Evolutionary conservation across 768 basidiomycete species (phyloP).

Genomic region (Suillus plorans): DNA sequence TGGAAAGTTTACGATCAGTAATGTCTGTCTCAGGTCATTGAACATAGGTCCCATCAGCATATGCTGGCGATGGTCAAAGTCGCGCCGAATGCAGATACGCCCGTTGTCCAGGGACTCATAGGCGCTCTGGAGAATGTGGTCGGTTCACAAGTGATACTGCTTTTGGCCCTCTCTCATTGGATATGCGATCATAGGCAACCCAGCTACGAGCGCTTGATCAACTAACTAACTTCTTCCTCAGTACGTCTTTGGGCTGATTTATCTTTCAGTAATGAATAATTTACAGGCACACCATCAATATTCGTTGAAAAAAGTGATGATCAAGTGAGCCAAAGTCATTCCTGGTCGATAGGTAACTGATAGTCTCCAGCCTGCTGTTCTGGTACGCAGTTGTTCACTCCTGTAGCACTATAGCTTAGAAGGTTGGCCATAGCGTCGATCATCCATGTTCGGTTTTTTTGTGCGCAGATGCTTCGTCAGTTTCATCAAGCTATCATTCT

Average conservation of each 20-base stretch:
- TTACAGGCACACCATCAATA: slow-evolving; percentile 53
- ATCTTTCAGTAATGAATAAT: slow-evolving; percentile 1
- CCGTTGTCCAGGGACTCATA: slow-evolving; percentile 45
- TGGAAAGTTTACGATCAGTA: not conserved
- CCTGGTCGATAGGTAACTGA: not conserved
- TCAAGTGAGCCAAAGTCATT: slow-evolving; percentile 37
- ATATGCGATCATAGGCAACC: slow-evolving; percentile 36
- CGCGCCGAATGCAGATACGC: slow-evolving; percentile 45
- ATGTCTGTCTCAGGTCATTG: slow-evolving; percentile 48
- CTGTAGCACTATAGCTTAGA: not conserved
- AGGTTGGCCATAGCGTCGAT: slow-evolving; percentile 49
- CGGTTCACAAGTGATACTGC: slow-evolving; percentile 3
- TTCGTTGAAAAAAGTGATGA: slow-evolving; percentile 59
- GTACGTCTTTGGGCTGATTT: slow-evolving; percentile 18
- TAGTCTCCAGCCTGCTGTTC: slow-evolving; percentile 23
- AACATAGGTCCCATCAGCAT: slow-evolving; percentile 56
- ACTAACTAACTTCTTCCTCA: slow-evolving; percentile 60
- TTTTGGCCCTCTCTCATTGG: not conserved
- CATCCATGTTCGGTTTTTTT: slow-evolving; percentile 82
- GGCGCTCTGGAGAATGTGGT: slow-evolving; percentile 44
- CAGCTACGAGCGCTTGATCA: slow-evolving; percentile 56
- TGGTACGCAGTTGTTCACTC: slow-evolving; percentile 15
- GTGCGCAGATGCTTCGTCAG: slow-evolving; percentile 74
- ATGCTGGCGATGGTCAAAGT: slow-evolving; percentile 44
- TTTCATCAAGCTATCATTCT: slow-evolving; percentile 75